Base-by-base conservation (phyloP, 1,284 basidiomycete genomes). In the Ustanciosporium gigantosporum region DNA sequence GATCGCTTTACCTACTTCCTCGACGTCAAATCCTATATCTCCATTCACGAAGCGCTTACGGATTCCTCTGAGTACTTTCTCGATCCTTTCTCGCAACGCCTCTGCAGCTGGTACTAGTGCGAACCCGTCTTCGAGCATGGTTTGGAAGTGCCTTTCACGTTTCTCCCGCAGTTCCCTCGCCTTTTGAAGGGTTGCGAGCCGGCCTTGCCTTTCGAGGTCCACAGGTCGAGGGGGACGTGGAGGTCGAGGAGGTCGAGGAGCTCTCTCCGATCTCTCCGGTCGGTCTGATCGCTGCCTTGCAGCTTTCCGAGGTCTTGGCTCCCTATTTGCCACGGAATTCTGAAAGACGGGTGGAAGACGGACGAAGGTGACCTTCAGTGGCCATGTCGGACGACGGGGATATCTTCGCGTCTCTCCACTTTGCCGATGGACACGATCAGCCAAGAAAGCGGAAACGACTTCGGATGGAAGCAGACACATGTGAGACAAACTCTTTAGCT, bases 151-250 rank as follows among this genome's bases (percentile, higher is more conserved):
- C 14, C 41, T 23, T 13, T 48, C 42, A 14, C 62, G 44, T 21
- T 43, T 38, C 31, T 52, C 22, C 5, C 57, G 62, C 5, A 66
- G 48, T 38, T 60, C 36, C 11, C 57, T 50, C 7, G 57, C 62
- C 35, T 66, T 66, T 22, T 25, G 35, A 13, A 60, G 38, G 23
- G 62, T 66, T 13, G 57, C 43, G 14, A 36, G 14, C 20, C 62
- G 56, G 8, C 62, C 62, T 19, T 60, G 32, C 15, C 48, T 45
- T 21, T 55, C 41, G 6, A 47, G 41, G 19, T 25, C 35, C 22
- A 42, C 48, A 31, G 27, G 27, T n/a, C 9, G 11, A 11, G 9
- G 9, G n/a, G 11, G 11, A 11, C 27, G 27, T n/a, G 27, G 27
- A 11, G 27, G 27, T 29, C n/a, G 9, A n/a, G n/a, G 27, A 29